phyloP scores from a whole-genome alignment of 2,329 filamentous ascomycete species.

The Rutstroemia sydowiana region DNA sequence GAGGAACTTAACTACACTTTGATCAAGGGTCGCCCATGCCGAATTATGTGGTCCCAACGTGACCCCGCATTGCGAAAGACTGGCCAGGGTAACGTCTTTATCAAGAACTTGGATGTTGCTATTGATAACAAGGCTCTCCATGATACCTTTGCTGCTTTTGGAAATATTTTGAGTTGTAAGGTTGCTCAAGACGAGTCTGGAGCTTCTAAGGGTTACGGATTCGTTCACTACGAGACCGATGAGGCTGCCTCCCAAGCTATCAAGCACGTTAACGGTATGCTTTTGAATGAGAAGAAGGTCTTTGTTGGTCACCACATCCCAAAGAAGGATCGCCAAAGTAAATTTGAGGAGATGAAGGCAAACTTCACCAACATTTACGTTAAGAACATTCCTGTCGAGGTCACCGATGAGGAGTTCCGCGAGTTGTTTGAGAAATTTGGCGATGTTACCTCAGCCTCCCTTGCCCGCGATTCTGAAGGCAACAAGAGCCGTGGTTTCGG shows the following conservation, averaged over 20 bases:
- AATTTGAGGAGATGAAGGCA: constrained; percentile 99
- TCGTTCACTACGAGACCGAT: constrained; percentile 99
- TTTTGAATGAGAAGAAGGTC: constrained; percentile 99
- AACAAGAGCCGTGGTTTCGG: constrained; percentile 94
- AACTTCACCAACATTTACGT: constrained; percentile 99
- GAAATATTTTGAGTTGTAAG: constrained; percentile 99
- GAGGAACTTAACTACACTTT: constrained; percentile 99
- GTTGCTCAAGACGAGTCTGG: constrained; percentile 95
- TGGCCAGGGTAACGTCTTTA: constrained; percentile 98
- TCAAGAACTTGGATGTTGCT: constrained; percentile 98
- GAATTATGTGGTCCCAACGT: constrained; percentile 99
- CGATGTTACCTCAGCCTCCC: constrained; percentile 89
- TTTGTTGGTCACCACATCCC: constrained; percentile 98
- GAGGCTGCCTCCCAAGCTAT: constrained; percentile 95
- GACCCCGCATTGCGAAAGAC: constrained; percentile 99
- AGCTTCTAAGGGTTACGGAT: constrained; percentile 97
- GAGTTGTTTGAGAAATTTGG: constrained; percentile 86
- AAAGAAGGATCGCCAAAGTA: constrained; percentile 99
- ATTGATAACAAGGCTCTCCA: constrained; percentile 99
- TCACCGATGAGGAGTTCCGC: constrained; percentile 90
- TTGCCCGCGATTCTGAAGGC: constrained; percentile 75
- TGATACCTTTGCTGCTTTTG: constrained; percentile 97
- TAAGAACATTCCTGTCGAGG: constrained; percentile 88
- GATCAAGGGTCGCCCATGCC: constrained; percentile 97
- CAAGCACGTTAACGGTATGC: constrained; percentile 99